phyloP scores from a whole-genome alignment of 139 green algal species.

The Tetradesmus lagerheimii region DNA sequence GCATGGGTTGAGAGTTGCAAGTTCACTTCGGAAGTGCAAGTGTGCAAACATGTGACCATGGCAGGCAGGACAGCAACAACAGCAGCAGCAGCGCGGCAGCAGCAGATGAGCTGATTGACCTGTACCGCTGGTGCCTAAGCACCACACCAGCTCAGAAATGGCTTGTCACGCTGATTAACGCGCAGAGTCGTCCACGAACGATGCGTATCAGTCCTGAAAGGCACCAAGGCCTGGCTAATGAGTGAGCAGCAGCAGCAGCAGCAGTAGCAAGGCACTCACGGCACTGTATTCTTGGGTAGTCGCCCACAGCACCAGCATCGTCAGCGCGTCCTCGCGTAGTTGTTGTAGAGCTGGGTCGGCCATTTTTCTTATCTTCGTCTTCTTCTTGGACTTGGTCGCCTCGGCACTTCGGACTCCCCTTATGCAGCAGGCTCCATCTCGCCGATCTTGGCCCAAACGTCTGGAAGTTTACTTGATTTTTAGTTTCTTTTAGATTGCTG shows the following conservation, averaged over 20 bases:
- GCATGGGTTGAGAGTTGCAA: not conserved
- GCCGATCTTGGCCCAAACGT: not conserved
- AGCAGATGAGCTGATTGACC: not conserved
- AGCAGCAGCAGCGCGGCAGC: not conserved
- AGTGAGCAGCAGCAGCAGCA: conserved; percentile 25
- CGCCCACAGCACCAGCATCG: conserved; percentile 46
- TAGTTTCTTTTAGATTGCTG: not conserved
- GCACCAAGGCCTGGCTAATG: not conserved
- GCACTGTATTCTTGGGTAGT: conserved; percentile 47
- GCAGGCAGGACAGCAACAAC: not conserved
- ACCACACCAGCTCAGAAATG: not conserved
- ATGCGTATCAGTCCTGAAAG: not conserved
- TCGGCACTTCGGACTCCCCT: not conserved
- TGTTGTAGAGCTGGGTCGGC: conserved; percentile 10
- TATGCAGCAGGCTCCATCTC: not conserved
- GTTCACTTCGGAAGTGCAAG: not conserved
- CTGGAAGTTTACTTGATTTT: not conserved
- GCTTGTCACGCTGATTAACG: not conserved
- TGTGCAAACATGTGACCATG: not conserved
- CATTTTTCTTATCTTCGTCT: conserved; percentile 9
- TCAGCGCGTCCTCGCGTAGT: conserved; percentile 40
- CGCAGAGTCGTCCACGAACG: not conserved
- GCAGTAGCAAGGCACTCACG: conserved; percentile 14
- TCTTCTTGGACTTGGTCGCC: not conserved
- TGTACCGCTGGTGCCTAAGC: not conserved